Conservation (phyloP, 192 early-diverging fungal species). For the Spinellus fusiger region DNA sequence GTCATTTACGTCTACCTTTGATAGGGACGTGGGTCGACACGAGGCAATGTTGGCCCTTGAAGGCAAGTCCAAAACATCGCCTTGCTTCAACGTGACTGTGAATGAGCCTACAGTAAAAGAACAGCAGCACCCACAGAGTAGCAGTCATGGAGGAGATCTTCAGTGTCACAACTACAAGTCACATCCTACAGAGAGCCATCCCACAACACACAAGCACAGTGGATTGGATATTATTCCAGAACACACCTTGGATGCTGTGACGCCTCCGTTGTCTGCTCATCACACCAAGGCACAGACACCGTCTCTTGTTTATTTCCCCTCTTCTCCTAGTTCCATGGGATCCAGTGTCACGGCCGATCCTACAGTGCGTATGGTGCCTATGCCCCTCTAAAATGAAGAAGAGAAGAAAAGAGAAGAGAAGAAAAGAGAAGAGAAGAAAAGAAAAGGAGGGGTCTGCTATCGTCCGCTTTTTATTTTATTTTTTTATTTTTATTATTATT, state of each 20-base stretch:
- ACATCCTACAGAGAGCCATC: background rate
- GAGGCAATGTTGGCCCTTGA: constrained; percentile 12
- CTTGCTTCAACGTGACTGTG: background rate
- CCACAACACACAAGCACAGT: background rate
- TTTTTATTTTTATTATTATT: background rate
- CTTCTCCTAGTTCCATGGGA: constrained; percentile 6
- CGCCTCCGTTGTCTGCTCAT: constrained; percentile 1
- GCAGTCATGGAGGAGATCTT: background rate
- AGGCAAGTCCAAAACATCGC: background rate
- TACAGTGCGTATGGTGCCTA: background rate
- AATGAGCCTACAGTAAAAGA: background rate
- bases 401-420: background rate
- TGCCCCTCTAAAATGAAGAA: background rate
- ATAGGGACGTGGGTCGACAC: constrained; percentile 6
- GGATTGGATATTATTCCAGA: background rate
- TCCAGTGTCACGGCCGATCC: background rate
- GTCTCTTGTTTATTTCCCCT: constrained; percentile 7
- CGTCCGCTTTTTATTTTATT: background rate
- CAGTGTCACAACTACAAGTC: too few relatives aligned
- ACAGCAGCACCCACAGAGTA: background rate
- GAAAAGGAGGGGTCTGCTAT: too few relatives aligned
- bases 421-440: too few relatives aligned
- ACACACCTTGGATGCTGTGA: background rate
- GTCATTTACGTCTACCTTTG: too few relatives aligned
- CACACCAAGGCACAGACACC: constrained; percentile 2